Base-by-base conservation (phyloP, 1,284 basidiomycete species). In the Apiotrichum domesticum region DNA sequence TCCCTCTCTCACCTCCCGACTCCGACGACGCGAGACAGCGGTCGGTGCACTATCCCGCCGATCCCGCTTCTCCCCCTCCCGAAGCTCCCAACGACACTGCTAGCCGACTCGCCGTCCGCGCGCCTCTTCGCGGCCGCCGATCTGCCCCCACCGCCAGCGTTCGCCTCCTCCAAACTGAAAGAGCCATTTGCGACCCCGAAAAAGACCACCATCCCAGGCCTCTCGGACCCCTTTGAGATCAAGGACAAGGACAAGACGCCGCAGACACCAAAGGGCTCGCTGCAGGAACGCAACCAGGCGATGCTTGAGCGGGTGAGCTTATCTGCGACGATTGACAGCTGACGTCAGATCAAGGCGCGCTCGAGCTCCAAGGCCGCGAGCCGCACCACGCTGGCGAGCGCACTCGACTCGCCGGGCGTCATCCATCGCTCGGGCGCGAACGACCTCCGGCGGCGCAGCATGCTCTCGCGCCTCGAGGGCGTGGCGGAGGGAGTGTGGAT, bases 401-500 rank as follows among this genome's bases (percentile, higher is more conserved):
- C 71, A 2, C 59, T 67, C 41, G 51, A 58, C 8, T 57, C 32
- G 48, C 62, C 51, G 6, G 39, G 41, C n/a, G 44, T 51, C 6
- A 57, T 61, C 53, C 52, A 52, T 46, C 54, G 45, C 21, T 39
- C 42, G 2, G 42, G 49, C 6, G 33, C 47, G 13, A 71, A 76
- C 43, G 76, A 71, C 62, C 63, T 79, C 14, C 73, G 75, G 53
- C 63, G 75, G 35, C 61, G 77, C 37, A 69, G 66, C 34, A 74
- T 74, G 3, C 65, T 79, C 4, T 73, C 71, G 58, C 66, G 78
- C 7, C 66, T 78, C 21, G 73, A 74, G 51, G 59, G 67, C 37
- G 67, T 79, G 33, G 78, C 78, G 0, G 77, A 79, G 58, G 71
- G 64, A 21, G 74, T 78, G 4, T 78, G 74, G 73, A 77, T 78